phyloP scores from a whole-genome alignment of 371 early-diverging fungal species.

The Coemansia sp. region DNA sequence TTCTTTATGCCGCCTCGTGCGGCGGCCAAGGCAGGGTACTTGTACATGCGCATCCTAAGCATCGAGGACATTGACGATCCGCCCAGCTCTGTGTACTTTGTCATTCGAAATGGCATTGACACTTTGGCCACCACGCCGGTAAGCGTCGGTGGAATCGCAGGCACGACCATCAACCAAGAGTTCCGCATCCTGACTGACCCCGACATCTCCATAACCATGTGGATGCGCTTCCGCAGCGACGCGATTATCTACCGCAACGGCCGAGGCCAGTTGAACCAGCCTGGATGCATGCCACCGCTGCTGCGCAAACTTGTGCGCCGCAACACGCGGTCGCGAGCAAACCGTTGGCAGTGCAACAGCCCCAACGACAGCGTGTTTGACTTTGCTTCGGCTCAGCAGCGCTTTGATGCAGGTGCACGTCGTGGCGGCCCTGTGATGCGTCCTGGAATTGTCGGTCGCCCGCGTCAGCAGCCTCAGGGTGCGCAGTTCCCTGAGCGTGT shows the following conservation, averaged over 20 bases:
- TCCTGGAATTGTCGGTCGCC: background rate
- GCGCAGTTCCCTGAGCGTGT: conserved; percentile 34
- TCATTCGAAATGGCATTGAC: conserved; percentile 54
- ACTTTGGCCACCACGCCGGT: conserved; percentile 48
- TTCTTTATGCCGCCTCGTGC: conserved; percentile 52
- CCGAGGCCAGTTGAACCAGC: conserved; percentile 3
- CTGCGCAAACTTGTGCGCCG: conserved; percentile 45
- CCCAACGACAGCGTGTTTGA: conserved; percentile 48
- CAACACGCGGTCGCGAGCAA: conserved; percentile 42
- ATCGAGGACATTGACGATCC: conserved; percentile 49
- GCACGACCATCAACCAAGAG: conserved; percentile 51
- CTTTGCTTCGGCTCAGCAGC: conserved; percentile 17
- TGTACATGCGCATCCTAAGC: conserved; percentile 53
- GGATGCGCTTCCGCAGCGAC: conserved; percentile 53
- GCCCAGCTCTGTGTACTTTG: conserved; percentile 49
- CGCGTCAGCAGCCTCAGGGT: background rate
- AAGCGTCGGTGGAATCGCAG: conserved; percentile 14
- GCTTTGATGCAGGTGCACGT: conserved; percentile 19
- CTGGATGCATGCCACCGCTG: conserved; percentile 41
- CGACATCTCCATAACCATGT: conserved; percentile 50
- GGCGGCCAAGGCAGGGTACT: conserved; percentile 35
- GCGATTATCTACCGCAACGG: conserved; percentile 35
- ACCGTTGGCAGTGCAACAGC: conserved; percentile 27
- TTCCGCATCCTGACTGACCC: conserved; percentile 54
- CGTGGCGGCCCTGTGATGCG: conserved; percentile 9